A percentile compares a stretch with the other conserved stretches of the same genome.
These are phyloP conservation scores for Didymella keratinophila DNA, from an alignment of 2,329 filamentous ascomycete species.

Conservation along the genomic window DNA sequence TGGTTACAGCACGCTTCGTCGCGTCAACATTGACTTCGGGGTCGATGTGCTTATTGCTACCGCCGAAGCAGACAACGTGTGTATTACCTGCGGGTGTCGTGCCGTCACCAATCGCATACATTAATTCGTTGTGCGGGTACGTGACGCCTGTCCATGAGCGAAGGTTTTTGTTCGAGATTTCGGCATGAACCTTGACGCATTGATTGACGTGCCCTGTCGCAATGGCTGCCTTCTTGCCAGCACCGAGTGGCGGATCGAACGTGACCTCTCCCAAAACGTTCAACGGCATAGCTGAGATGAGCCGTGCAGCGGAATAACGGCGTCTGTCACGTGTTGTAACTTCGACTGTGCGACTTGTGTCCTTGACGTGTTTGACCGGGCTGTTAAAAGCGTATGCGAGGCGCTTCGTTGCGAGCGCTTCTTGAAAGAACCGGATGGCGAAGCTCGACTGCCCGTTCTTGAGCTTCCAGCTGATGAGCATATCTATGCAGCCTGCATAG, in stretches of 20 bases:
- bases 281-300: constrained; percentile 56
- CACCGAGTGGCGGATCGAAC: constrained; percentile 53
- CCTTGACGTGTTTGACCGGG: constrained; percentile 47
- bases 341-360: constrained; percentile 38
- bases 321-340: constrained; percentile 48
- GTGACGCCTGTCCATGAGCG: constrained; percentile 56
- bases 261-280: constrained; percentile 54
- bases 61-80: constrained; percentile 59
- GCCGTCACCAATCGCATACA: constrained; percentile 57
- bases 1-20: constrained; percentile 43
- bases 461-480: constrained; percentile 50
- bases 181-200: constrained; percentile 57
- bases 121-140: constrained; percentile 55
- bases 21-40: constrained; percentile 53
- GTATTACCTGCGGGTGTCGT: constrained; percentile 53
- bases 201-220: constrained; percentile 57
- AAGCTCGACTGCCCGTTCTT: constrained; percentile 57
- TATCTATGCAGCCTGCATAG: constrained; percentile 51
- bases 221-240: constrained; percentile 49
- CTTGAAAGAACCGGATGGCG: constrained; percentile 56
- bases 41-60: constrained; percentile 54
- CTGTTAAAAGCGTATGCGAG: constrained; percentile 55
- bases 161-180: constrained; percentile 53
- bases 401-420: constrained; percentile 52
- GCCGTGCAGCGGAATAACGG: constrained; percentile 30